These are phyloP conservation scores for Paramyrothecium roridum DNA, from an alignment of 2,329 filamentous ascomycete genomes.

Conservation along the genomic window DNA sequence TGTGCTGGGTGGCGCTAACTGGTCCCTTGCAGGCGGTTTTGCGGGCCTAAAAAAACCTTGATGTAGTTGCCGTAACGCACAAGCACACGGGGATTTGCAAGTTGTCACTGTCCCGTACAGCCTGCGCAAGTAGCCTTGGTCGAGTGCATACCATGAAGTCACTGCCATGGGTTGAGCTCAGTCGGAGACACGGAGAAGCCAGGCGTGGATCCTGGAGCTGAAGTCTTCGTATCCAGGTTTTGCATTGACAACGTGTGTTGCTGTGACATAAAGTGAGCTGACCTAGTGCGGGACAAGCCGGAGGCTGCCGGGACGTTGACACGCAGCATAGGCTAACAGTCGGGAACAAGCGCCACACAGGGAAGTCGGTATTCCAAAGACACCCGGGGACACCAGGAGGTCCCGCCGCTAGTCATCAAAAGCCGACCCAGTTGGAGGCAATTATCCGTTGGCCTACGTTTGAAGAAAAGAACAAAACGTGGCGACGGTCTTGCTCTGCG, in stretches of 20 bases:
- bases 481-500: no score
- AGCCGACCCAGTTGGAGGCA: neutral
- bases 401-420: neutral
- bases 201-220: neutral
- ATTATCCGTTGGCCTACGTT: neutral
- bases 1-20: neutral
- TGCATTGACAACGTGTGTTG: neutral
- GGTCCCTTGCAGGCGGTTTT: neutral
- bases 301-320: neutral
- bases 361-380: neutral
- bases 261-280: neutral
- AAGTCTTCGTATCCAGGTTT: neutral
- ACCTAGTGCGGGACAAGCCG: neutral
- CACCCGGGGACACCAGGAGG: neutral
- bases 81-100: no score
- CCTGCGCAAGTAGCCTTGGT: no score
- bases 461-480: no score
- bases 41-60: neutral
- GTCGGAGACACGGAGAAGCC: neutral
- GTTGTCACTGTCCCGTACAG: no score
- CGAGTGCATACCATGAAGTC: neutral
- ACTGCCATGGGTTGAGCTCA: neutral
- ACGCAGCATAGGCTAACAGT: no score
- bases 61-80: neutral
- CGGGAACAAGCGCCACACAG: neutral